Percentiles rank a stretch among this genome's conserved stretches.
Conservation (phyloP, 495 filamentous ascomycete species). For the Daldinia childiae region DNA sequence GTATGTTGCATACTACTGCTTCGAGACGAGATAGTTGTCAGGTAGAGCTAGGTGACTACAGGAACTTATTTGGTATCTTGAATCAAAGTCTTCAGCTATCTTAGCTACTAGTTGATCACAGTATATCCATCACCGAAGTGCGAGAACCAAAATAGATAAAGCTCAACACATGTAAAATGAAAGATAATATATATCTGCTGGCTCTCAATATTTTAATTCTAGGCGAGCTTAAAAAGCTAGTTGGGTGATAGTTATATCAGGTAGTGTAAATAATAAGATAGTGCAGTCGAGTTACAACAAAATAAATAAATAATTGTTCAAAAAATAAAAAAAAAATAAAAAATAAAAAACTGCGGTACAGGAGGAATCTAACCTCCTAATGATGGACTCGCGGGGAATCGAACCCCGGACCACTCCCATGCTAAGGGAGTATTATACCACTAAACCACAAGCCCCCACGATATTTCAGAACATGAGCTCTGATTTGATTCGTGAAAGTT, state of each 20-base stretch:
- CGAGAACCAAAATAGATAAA: too few species aligned
- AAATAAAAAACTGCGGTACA: too few species aligned
- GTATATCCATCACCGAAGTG: background rate
- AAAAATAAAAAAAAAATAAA: too few species aligned
- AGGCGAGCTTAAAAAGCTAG: too few species aligned
- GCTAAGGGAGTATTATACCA: constrained; percentile 42
- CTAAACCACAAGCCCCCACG: constrained; percentile 39
- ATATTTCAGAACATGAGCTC: background rate
- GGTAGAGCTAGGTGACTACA: too few species aligned
- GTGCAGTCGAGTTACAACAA: too few species aligned
- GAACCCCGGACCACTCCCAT: constrained; percentile 65
- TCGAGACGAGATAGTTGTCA: too few species aligned
- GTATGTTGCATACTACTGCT: background rate
- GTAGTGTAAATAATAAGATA: background rate
- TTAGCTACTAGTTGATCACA: background rate
- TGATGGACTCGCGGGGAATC: constrained; percentile 60
- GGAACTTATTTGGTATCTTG: too few species aligned
- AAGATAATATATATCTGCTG: too few species aligned
- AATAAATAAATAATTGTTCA: too few species aligned
- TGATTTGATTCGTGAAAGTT: background rate
- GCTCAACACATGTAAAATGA: too few species aligned
- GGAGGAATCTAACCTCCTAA: constrained; percentile 38
- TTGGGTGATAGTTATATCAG: background rate
- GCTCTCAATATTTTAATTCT: too few species aligned
- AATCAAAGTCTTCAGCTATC: background rate